Conservation (phyloP, 75 land plant genomes). For the Chamaecyparis obtusa region DNA sequence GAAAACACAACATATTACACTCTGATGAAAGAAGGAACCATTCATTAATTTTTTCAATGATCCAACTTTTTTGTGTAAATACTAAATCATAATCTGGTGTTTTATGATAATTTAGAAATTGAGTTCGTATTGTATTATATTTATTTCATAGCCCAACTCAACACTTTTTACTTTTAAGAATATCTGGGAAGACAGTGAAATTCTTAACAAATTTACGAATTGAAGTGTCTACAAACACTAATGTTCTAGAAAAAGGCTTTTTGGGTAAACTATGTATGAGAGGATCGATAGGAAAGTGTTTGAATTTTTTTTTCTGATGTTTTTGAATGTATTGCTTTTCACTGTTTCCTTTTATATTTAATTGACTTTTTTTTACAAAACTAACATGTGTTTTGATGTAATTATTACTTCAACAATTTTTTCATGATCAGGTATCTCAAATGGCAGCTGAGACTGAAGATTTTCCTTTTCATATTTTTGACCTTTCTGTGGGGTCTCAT, state of each 20-base stretch:
- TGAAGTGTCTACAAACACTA: neutral
- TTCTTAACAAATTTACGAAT: neutral
- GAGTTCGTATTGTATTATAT: neutral
- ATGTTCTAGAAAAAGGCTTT: neutral
- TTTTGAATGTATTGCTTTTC: neutral
- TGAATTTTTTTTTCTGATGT: neutral
- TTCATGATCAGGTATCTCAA: conserved; percentile 54
- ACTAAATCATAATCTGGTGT: neutral
- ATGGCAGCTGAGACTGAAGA: conserved; percentile 42
- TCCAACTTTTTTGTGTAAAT: too few species aligned
- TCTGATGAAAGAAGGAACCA: neutral
- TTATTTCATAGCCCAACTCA: neutral
- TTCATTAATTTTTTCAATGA: neutral
- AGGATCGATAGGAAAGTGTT: neutral
- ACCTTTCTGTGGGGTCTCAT: conserved; percentile 67
- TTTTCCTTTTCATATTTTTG: conserved; percentile 39
- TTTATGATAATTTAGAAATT: neutral
- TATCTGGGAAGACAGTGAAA: neutral
- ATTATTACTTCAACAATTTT: neutral
- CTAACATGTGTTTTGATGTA: neutral
- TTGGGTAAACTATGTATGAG: neutral
- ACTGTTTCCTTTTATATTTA: neutral
- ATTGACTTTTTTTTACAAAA: neutral
- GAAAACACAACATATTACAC: neutral
- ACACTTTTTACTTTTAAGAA: neutral